Percentiles rank a stretch among this genome's conserved stretches.
phyloP scores from a whole-genome alignment of 2,329 filamentous ascomycete genomes.

The Whalleya microplaca region DNA sequence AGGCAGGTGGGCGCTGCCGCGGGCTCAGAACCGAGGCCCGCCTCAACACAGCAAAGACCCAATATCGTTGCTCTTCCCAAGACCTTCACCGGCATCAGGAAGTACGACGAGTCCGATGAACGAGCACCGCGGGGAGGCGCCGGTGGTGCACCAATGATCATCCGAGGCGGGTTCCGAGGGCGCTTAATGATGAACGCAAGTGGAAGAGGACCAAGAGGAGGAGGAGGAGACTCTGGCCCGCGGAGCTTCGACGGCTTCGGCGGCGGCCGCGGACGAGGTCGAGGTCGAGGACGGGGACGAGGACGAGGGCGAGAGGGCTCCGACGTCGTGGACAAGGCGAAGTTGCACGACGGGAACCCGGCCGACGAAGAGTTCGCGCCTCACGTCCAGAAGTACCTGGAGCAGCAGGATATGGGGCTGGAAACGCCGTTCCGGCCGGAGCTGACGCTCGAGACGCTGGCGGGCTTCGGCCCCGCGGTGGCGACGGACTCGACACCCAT shows the following conservation, averaged over 20 bases:
- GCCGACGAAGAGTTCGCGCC: slow-evolving; percentile 9
- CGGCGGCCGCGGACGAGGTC: not conserved
- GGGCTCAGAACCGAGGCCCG: not conserved
- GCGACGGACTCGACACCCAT: slow-evolving; percentile 35
- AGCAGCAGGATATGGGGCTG: slow-evolving; percentile 35
- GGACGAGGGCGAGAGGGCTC: not conserved
- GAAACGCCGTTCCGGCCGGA: slow-evolving; percentile 40
- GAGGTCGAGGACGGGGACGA: too few relatives aligned
- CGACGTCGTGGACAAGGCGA: slow-evolving; percentile 1
- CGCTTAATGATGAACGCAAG: slow-evolving; percentile 16
- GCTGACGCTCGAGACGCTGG: slow-evolving; percentile 39
- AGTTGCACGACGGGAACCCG: slow-evolving; percentile 2
- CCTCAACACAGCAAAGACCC: slow-evolving; percentile 26
- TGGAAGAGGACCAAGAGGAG: slow-evolving; percentile 4
- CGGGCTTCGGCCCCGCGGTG: slow-evolving; percentile 44
- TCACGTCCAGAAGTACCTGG: slow-evolving; percentile 31
- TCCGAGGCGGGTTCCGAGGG: slow-evolving; percentile 28
- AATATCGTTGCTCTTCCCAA: slow-evolving; percentile 45
- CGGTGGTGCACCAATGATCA: slow-evolving; percentile 7
- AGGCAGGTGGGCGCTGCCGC: not conserved
- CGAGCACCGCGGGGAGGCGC: too few relatives aligned
- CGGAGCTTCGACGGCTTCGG: not conserved
- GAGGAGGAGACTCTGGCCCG: slow-evolving; percentile 18
- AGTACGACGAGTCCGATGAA: too few relatives aligned
- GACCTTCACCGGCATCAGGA: slow-evolving; percentile 9